Conservation (phyloP, 2,329 filamentous ascomycete genomes). For the Orbilia brochopaga region DNA sequence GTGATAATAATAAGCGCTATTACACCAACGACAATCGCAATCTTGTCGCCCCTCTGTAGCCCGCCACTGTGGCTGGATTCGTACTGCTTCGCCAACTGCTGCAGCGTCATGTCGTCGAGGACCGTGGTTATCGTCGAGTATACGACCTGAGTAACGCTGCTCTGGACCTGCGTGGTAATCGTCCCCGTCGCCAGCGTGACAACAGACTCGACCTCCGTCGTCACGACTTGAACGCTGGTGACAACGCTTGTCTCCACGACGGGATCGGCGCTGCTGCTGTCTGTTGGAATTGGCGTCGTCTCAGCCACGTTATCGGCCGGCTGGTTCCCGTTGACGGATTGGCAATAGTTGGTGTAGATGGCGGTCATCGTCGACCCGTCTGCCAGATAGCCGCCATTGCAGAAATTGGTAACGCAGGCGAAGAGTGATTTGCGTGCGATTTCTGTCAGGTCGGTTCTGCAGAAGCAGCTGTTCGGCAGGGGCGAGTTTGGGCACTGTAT, state of each 20-base stretch:
- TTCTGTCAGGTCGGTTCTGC: constrained; percentile 37
- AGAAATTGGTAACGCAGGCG: background rate
- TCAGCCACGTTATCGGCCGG: constrained; percentile 4
- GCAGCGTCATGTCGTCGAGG: constrained; percentile 15
- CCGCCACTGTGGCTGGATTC: constrained; percentile 9
- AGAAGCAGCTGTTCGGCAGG: constrained; percentile 21
- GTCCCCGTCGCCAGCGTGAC: constrained; percentile 22
- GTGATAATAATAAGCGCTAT: constrained; percentile 30
- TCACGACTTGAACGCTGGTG: constrained; percentile 20
- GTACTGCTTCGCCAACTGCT: constrained; percentile 5
- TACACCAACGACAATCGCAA: constrained; percentile 33
- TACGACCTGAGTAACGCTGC: constrained; percentile 15
- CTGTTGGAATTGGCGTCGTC: constrained; percentile 6
- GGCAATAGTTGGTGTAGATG: constrained; percentile 26
- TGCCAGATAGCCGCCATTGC: constrained; percentile 12
- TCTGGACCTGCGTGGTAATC: constrained; percentile 23
- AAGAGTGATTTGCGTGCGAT: constrained; percentile 12
- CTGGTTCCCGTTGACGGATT: background rate
- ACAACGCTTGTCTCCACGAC: constrained; percentile 16
- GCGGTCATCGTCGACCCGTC: constrained; percentile 20
- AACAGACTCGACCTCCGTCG: constrained; percentile 15
- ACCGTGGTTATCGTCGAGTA: constrained; percentile 27
- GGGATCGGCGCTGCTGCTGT: background rate
- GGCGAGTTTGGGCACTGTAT: constrained; percentile 18
- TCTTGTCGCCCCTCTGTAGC: constrained; percentile 22